These are phyloP conservation scores for Diplodia sapinea DNA, from an alignment of 2,329 filamentous ascomycete species.

Conservation along the genomic window DNA sequence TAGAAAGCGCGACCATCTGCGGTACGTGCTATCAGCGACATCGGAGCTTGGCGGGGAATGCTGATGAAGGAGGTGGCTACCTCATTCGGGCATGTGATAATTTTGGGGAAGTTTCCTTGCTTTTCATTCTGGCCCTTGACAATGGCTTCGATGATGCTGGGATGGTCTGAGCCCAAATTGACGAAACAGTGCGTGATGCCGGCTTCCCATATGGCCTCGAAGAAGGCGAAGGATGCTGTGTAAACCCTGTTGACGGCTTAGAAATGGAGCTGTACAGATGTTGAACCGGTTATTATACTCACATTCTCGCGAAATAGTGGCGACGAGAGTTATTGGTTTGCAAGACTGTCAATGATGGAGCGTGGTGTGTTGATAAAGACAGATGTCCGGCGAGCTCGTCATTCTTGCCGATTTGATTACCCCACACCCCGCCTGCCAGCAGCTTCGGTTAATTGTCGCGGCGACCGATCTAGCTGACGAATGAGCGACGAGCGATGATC, in stretches of 20 bases:
- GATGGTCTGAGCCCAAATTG: conserved; percentile 74
- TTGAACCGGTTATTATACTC: neutral
- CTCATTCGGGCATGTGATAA: conserved; percentile 82
- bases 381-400: neutral
- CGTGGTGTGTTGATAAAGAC: conserved; percentile 6
- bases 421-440: conserved; percentile 16
- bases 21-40: conserved; percentile 26
- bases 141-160: conserved; percentile 80
- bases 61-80: conserved; percentile 48
- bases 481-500: neutral
- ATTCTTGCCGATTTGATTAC: neutral
- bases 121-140: conserved; percentile 75
- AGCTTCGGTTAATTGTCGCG: neutral
- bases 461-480: neutral
- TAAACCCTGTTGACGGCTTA: conserved; percentile 51
- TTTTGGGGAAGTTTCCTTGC: conserved; percentile 63
- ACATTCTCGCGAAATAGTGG: neutral
- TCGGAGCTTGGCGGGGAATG: neutral
- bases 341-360: neutral
- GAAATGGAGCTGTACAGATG: neutral
- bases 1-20: conserved; percentile 82
- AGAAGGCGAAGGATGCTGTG: conserved; percentile 81
- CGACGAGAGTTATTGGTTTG: neutral
- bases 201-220: conserved; percentile 76
- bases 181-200: conserved; percentile 60